phyloP scores from a whole-genome alignment of 306 rosid genomes.

The Ziziphus jujuba region DNA sequence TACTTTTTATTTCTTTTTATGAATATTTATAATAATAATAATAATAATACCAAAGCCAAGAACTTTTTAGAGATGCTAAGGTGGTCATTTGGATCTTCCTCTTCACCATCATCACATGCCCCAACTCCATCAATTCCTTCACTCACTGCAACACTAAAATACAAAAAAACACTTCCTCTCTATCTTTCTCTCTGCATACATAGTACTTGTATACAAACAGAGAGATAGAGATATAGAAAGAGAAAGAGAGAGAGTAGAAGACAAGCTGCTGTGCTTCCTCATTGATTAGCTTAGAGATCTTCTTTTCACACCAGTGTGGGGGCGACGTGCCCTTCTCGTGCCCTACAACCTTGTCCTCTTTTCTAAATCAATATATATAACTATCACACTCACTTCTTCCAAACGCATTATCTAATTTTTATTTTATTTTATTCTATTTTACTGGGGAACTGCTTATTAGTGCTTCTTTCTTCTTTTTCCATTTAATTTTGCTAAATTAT shows the following conservation, averaged over 20 bases:
- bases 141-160: constrained; percentile 14
- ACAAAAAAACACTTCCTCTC: too few relatives aligned
- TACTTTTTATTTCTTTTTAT: neutral
- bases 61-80: neutral
- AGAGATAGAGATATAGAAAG: neutral
- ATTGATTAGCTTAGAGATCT: constrained; percentile 8
- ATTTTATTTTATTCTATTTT: too few relatives aligned
- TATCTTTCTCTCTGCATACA: too few relatives aligned
- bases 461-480: too few relatives aligned
- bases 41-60: constrained; percentile 8
- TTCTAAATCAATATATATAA: neutral
- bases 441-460: too few relatives aligned
- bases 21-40: neutral
- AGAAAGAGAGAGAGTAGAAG: too few relatives aligned
- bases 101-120: constrained; percentile 8
- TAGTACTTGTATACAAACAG: neutral
- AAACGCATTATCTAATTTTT: too few relatives aligned
- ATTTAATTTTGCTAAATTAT: too few relatives aligned
- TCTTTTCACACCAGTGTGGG: constrained; percentile 18
- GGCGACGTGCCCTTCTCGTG: constrained; percentile 11
- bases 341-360: constrained; percentile 2
- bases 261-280: neutral
- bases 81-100: constrained; percentile 20
- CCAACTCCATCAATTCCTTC: neutral
- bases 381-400: too few relatives aligned